Percentiles rank a stretch among this genome's conserved stretches.
phyloP scores from a whole-genome alignment of 257 asterid genomes.

The Nemophila menziesii region DNA sequence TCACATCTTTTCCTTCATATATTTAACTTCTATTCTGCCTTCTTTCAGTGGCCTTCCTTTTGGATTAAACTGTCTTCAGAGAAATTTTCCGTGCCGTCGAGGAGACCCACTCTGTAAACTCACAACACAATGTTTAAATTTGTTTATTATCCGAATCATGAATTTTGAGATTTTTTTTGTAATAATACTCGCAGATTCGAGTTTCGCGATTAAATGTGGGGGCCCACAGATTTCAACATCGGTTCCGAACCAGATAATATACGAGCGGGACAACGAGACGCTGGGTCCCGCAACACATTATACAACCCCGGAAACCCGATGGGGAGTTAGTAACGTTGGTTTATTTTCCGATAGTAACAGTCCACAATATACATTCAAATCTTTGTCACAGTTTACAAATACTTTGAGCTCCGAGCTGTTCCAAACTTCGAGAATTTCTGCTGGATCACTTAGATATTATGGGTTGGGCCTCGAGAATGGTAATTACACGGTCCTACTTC shows the following conservation, averaged over 20 bases:
- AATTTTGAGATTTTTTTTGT: too few relatives aligned
- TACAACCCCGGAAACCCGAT: conserved; percentile 33
- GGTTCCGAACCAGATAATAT: conserved; percentile 14
- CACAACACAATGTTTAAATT: too few relatives aligned
- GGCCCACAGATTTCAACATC: conserved; percentile 40
- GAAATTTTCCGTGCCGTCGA: too few relatives aligned
- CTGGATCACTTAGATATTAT: conserved; percentile 71
- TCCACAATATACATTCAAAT: conserved; percentile 22
- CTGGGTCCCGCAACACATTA: conserved; percentile 64
- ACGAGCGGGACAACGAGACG: conserved; percentile 41
- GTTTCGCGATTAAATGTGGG: conserved; percentile 62
- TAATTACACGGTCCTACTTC: conserved; percentile 56
- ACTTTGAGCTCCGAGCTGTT: conserved; percentile 48
- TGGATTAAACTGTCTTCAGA: too few relatives aligned
- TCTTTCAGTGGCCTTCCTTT: too few relatives aligned
- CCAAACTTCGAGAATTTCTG: conserved; percentile 53
- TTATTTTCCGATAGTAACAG: conserved; percentile 28
- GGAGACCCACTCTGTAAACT: too few relatives aligned
- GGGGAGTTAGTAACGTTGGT: conserved; percentile 85
- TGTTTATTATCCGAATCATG: too few relatives aligned
- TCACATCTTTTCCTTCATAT: conserved; percentile 1
- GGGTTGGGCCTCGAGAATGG: conserved; percentile 81
- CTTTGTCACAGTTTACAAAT: conserved; percentile 26
- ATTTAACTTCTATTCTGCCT: too few relatives aligned
- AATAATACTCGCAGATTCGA: conserved; percentile 50